Conservation (phyloP, 805 yeast species). For the Zygoascus flipseniorum region DNA sequence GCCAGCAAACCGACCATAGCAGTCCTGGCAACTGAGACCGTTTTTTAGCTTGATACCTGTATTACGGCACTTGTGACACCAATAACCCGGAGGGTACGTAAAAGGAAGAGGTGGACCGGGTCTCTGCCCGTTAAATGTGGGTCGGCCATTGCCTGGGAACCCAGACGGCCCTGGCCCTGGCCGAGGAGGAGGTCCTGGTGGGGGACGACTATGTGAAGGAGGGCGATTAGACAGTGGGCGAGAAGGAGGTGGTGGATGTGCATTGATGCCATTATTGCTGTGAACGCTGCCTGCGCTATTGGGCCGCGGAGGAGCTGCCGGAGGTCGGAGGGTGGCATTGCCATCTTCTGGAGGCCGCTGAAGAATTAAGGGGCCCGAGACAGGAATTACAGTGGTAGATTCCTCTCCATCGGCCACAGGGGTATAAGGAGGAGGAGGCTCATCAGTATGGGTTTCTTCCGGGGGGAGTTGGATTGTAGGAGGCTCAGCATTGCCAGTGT, state of each 20-base stretch:
- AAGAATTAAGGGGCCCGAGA: slow-evolving; percentile 5
- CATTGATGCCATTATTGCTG: background rate
- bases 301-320: slow-evolving; percentile 5
- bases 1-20: slow-evolving; percentile 59
- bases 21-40: slow-evolving; percentile 57
- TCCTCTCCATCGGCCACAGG: slow-evolving; percentile 8
- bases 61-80: slow-evolving; percentile 63
- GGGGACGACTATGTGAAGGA: background rate
- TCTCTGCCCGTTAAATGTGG: background rate
- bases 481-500: background rate
- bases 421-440: slow-evolving; percentile 18
- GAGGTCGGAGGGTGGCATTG: slow-evolving; percentile 3
- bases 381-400: slow-evolving; percentile 1
- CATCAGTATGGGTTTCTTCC: slow-evolving; percentile 16
- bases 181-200: slow-evolving; percentile 1
- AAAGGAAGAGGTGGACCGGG: slow-evolving; percentile 42
- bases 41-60: slow-evolving; percentile 57
- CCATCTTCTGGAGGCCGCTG: background rate
- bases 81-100: slow-evolving; percentile 52
- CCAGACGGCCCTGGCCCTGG: slow-evolving; percentile 7
- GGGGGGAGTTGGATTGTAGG: slow-evolving; percentile 9
- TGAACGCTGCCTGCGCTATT: background rate
- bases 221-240: slow-evolving; percentile 1
- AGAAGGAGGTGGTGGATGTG: background rate
- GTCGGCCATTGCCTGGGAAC: slow-evolving; percentile 12